phyloP scores from a whole-genome alignment of 2,329 filamentous ascomycete species.

The Calonectria multiphialidica region DNA sequence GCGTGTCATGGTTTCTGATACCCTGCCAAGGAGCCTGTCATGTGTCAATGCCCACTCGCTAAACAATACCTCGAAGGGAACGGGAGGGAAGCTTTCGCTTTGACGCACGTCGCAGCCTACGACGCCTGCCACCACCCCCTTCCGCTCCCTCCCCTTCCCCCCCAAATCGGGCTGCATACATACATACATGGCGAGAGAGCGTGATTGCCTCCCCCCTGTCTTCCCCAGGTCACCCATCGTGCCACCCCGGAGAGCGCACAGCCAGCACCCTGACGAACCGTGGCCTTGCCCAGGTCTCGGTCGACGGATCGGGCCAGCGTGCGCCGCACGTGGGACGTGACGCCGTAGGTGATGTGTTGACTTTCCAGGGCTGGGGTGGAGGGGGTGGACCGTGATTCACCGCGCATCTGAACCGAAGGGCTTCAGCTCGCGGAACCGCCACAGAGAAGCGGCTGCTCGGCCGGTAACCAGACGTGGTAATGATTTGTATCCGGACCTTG shows the following conservation, averaged over 20 bases:
- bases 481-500: not conserved
- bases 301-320: conserved; percentile 35
- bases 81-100: not conserved
- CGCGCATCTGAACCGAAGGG: not conserved
- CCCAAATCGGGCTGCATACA: not conserved
- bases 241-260: not conserved
- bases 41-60: not conserved
- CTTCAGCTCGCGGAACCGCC: not conserved
- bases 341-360: conserved; percentile 14
- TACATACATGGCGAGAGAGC: not conserved
- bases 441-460: not conserved
- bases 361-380: not conserved
- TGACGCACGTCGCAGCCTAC: not conserved
- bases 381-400: not conserved
- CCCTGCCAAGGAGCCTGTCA: not conserved
- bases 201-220: not conserved
- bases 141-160: not conserved
- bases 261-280: not conserved
- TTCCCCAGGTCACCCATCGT: not conserved
- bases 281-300: conserved; percentile 24
- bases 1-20: not conserved
- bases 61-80: not conserved
- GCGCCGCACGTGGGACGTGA: conserved; percentile 32
- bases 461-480: not conserved
- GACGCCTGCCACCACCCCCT: too few species aligned